These are phyloP conservation scores for Trichoderma orchidacearum DNA, from an alignment of 495 filamentous ascomycete species.

Conservation along the genomic window DNA sequence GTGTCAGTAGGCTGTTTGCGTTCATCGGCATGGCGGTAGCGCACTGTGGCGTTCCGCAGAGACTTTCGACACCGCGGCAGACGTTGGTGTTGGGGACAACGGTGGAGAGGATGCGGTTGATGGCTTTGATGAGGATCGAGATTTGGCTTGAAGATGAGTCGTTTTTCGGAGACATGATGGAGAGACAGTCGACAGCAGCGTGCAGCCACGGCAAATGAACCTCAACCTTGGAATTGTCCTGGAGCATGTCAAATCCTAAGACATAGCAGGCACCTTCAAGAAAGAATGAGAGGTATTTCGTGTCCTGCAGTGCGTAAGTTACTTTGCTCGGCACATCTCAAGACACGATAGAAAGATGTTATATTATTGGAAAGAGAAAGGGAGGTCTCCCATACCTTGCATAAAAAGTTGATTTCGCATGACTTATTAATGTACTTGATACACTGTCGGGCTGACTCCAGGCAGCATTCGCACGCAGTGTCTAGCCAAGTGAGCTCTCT, in stretches of 20 bases:
- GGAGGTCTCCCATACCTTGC: neutral
- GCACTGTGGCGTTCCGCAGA: neutral
- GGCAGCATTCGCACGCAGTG: neutral
- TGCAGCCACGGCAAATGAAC: neutral
- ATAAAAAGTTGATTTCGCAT: neutral
- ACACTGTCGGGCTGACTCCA: neutral
- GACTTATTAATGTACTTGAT: neutral
- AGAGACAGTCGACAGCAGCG: neutral
- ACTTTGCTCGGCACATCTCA: no score
- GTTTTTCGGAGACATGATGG: neutral
- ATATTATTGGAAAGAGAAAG: no score
- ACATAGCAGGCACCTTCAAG: neutral
- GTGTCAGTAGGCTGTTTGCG: neutral
- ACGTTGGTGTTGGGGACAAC: neutral
- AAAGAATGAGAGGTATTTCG: neutral
- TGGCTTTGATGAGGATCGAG: neutral
- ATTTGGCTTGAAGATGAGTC: neutral
- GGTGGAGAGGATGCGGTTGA: neutral
- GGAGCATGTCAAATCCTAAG: neutral
- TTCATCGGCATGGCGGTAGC: neutral
- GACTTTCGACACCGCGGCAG: neutral
- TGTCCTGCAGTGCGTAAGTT: neutral
- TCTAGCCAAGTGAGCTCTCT: neutral
- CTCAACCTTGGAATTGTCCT: neutral
- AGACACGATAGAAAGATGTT: no score